phyloP scores from a whole-genome alignment of 1,284 basidiomycete species.

The Boletus sp. region DNA sequence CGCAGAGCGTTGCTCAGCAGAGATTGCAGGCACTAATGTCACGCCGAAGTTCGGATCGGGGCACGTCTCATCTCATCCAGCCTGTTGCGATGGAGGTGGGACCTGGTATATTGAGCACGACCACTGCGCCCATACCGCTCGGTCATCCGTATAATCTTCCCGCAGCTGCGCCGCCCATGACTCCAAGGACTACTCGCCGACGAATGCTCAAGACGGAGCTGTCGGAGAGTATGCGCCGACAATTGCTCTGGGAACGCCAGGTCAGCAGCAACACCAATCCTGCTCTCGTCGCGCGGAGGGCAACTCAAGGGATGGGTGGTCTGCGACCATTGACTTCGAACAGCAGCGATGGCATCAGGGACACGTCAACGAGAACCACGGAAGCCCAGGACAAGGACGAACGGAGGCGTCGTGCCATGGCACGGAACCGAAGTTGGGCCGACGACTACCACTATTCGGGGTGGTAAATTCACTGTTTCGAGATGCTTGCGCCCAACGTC shows the following conservation, averaged over 20 bases:
- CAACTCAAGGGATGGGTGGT: conserved; percentile 33
- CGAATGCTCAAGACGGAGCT: conserved; percentile 84
- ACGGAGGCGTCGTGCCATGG: conserved; percentile 42
- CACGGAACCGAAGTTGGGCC: conserved; percentile 65
- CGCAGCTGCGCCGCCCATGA: conserved; percentile 63
- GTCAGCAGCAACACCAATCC: conserved; percentile 51
- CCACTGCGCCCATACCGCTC: conserved; percentile 52
- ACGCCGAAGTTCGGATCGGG: conserved; percentile 32
- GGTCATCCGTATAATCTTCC: conserved; percentile 74
- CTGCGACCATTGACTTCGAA: conserved; percentile 42
- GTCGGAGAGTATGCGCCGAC: conserved; percentile 78
- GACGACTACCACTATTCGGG: conserved; percentile 64
- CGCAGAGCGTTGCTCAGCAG: conserved; percentile 60
- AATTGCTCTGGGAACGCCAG: conserved; percentile 83
- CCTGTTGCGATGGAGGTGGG: conserved; percentile 14
- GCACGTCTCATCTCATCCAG: conserved; percentile 18
- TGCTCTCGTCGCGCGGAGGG: conserved; percentile 36
- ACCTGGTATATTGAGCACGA: conserved; percentile 14
- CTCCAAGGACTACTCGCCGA: conserved; percentile 79
- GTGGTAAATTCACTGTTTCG: conserved; percentile 42
- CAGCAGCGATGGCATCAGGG: conserved; percentile 21
- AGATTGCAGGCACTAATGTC: conserved; percentile 52
- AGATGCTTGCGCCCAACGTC: conserved; percentile 10
- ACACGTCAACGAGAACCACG: conserved; percentile 16
- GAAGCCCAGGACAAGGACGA: conserved; percentile 36